Evolutionary conservation across 2,329 filamentous ascomycete genomes (phyloP), one percentile per base, ranked within the genome.

Genomic region (Trichophyton verrucosum): DNA sequence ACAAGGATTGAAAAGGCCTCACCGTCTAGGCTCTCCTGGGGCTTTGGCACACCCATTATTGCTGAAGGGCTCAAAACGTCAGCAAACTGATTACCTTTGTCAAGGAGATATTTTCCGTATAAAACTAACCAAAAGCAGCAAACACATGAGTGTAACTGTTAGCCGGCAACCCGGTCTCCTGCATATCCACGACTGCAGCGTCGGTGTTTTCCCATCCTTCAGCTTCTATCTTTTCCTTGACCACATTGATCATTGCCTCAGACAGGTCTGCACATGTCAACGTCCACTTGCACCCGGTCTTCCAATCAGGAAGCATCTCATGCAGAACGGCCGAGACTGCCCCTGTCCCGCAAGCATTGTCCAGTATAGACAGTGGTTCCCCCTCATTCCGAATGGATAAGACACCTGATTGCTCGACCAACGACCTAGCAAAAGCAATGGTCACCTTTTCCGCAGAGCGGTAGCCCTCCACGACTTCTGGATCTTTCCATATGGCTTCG

Each of bases 401-500:
- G 15, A 61, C 53, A 13, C 55, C 60, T 17, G 60, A 61, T 40
- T 61, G 60, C 17, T 61, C 60, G 6, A 61, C 22, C n/a, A 61
- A 27, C 3, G 60, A 42, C 27, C 20, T 61, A 9, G 60, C 60
- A 38, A 61, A 61, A 7, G 51, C 53, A 5, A 53, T 42, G 36
- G 60, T 61, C 53, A 61, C 60, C 42, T 58, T 61, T 30, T 61
- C 60, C 60, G 60, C 42, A 40, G 55, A 58, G 27, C 60, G 60
- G 51, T 61, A 61, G 30, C 58, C 60, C 27, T 51, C 55, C 36
- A 61, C 60, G 5, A 58, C 38, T 33, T 58, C 53, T 51, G 60
- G 60, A 33, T 61, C 60, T n/a, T 58, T 61, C 60, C 60, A 61
- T 58, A 61, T 61, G 36, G 20, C 51, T 13, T 58, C 44, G 15